A percentile compares a stretch with the other conserved stretches of the same genome.
These are phyloP conservation scores for Nannochloris sp. DNA, from an alignment of 139 green algal genomes.

Conservation along the genomic window DNA sequence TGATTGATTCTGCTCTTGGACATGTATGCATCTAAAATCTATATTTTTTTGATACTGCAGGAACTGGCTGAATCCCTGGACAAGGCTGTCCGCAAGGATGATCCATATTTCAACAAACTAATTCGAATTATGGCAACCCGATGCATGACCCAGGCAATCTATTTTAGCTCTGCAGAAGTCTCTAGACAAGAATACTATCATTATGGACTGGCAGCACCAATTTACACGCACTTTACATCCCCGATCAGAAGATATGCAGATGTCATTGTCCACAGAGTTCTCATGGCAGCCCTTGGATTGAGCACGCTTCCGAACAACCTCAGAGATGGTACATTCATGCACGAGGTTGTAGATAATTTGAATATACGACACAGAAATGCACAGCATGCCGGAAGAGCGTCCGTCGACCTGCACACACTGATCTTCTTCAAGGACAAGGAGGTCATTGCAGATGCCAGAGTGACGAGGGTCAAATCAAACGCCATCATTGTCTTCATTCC, in stretches of 20 bases:
- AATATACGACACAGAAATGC: slow-evolving; percentile 89
- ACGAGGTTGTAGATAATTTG: slow-evolving; percentile 63
- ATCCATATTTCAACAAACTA: slow-evolving; percentile 97
- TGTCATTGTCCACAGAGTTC: slow-evolving; percentile 88
- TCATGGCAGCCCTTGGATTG: slow-evolving; percentile 66
- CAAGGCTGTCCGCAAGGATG: slow-evolving; percentile 45
- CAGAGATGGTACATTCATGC: slow-evolving; percentile 35
- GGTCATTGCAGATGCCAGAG: slow-evolving; percentile 61
- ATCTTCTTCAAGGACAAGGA: slow-evolving; percentile 79
- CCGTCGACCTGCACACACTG: slow-evolving; percentile 92
- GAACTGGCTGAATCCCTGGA: slow-evolving; percentile 71
- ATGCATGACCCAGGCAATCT: slow-evolving; percentile 90
- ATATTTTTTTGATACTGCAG: background rate
- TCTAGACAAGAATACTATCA: slow-evolving; percentile 65
- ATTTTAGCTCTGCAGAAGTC: slow-evolving; percentile 60
- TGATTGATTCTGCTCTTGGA: background rate
- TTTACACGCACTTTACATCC: slow-evolving; percentile 98
- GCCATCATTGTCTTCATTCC: slow-evolving; percentile 92
- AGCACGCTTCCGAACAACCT: slow-evolving; percentile 55
- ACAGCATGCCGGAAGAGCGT: slow-evolving; percentile 83
- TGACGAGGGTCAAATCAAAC: slow-evolving; percentile 55
- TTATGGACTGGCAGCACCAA: slow-evolving; percentile 81
- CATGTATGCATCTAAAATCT: background rate
- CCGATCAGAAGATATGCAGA: slow-evolving; percentile 89
- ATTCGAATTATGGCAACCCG: slow-evolving; percentile 94